These are phyloP conservation scores for Clathrus columnatus DNA, from an alignment of 768 basidiomycete species.

Conservation along the genomic window DNA sequence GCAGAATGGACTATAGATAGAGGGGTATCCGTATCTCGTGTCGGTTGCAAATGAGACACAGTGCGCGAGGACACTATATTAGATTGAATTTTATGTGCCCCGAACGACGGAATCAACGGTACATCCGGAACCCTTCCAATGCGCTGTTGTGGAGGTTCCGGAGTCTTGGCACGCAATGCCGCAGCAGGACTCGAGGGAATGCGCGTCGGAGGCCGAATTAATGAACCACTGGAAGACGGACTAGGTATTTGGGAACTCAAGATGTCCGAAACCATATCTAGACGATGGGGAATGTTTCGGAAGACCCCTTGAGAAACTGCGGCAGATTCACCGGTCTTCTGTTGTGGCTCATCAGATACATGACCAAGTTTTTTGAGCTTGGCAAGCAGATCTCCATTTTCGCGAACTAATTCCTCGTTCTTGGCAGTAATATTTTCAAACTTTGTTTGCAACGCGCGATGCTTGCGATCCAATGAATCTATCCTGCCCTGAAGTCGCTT, in stretches of 20 bases:
- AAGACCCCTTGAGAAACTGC: not conserved
- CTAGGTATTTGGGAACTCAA: constrained; percentile 50
- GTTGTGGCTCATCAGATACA: constrained; percentile 4
- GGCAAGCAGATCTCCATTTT: constrained; percentile 12
- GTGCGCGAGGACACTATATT: constrained; percentile 18
- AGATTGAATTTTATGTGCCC: constrained; percentile 43
- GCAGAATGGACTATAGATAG: not conserved
- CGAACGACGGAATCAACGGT: constrained; percentile 36
- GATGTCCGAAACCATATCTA: constrained; percentile 13
- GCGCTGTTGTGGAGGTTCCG: constrained; percentile 24
- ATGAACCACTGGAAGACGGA: constrained; percentile 6
- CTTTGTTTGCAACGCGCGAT: constrained; percentile 63
- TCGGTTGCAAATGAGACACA: constrained; percentile 18
- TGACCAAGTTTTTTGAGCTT: constrained; percentile 16
- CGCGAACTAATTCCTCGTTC: constrained; percentile 17
- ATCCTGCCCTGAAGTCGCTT: constrained; percentile 66
- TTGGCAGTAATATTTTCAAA: constrained; percentile 43
- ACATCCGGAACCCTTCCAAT: constrained; percentile 36
- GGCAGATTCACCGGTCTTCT: constrained; percentile 4
- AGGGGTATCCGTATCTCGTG: constrained; percentile 17
- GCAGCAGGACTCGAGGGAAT: constrained; percentile 14
- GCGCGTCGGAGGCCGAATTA: not conserved
- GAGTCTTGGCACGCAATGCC: constrained; percentile 21
- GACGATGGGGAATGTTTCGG: constrained; percentile 14
- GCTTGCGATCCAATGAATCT: constrained; percentile 63